Conservation (phyloP, 352 stramenopile genomes). For the Pythium aristosporum region DNA sequence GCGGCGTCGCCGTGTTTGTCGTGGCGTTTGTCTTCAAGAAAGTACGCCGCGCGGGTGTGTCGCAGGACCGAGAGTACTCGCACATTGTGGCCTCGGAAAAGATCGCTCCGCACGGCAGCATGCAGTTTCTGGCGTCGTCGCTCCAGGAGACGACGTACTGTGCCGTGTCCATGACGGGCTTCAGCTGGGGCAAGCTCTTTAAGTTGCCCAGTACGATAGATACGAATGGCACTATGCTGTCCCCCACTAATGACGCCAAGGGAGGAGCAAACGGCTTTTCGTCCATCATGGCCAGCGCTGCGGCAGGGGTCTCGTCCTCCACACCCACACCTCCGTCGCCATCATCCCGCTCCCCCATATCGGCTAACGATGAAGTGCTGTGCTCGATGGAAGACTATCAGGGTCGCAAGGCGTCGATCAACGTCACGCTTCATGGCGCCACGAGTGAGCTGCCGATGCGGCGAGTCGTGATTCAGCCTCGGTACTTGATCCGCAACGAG, state of each 20-base stretch:
- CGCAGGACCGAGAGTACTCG: constrained; percentile 65
- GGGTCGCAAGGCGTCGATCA: constrained; percentile 54
- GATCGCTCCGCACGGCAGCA: constrained; percentile 41
- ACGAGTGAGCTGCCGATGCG: constrained; percentile 43
- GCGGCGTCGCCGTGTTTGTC: constrained; percentile 58
- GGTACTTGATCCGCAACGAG: constrained; percentile 64
- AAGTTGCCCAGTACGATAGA: constrained; percentile 42
- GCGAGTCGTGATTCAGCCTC: constrained; percentile 63
- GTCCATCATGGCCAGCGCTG: constrained; percentile 18
- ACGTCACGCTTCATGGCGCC: constrained; percentile 57
- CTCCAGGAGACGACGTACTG: constrained; percentile 78
- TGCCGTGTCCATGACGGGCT: constrained; percentile 72
- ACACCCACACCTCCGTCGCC: constrained; percentile 12
- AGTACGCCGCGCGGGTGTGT: constrained; percentile 44
- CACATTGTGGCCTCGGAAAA: constrained; percentile 72
- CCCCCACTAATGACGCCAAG: constrained; percentile 4
- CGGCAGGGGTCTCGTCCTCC: neutral
- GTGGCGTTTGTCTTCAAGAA: constrained; percentile 85
- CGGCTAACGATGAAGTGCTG: constrained; percentile 32
- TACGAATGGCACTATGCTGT: neutral
- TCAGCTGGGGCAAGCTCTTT: constrained; percentile 80
- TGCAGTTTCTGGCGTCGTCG: constrained; percentile 66
- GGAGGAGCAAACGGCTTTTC: constrained; percentile 8
- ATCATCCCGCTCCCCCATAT: constrained; percentile 2
- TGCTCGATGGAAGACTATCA: constrained; percentile 62